Percentiles rank a stretch among this genome's conserved stretches.
phyloP scores from a whole-genome alignment of 257 asterid species.

The Parsonsia alboflavescens region DNA sequence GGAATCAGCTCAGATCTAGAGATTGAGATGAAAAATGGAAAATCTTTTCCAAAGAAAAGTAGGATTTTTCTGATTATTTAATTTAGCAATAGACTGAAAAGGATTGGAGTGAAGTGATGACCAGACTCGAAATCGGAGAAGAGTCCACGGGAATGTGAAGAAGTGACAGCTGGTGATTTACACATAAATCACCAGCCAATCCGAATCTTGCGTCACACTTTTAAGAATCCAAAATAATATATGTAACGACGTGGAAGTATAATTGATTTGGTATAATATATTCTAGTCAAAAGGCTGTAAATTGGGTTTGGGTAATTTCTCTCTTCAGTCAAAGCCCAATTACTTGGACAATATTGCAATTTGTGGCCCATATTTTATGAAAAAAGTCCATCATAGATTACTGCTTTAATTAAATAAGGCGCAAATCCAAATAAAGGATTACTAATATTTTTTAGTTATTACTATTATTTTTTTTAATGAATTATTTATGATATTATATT shows the following conservation, averaged over 20 bases:
- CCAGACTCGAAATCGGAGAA: background rate
- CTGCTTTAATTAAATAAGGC: background rate
- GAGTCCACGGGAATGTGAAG: background rate
- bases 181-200: background rate
- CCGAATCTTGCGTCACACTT: background rate
- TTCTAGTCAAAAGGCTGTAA: background rate
- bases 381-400: background rate
- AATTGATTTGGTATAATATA: background rate
- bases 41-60: background rate
- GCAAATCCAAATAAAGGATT: background rate
- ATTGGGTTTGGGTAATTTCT: too few species aligned
- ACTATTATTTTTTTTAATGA: too few species aligned
- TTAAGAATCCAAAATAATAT: background rate
- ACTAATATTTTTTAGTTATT: too few species aligned
- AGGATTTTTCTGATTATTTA: background rate
- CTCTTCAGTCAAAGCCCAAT: background rate
- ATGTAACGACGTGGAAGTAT: background rate
- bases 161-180: background rate
- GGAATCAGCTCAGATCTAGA: conserved; percentile 19
- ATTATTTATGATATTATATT: too few species aligned
- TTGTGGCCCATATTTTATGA: background rate
- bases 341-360: too few species aligned
- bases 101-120: conserved; percentile 8
- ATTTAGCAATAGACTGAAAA: background rate
- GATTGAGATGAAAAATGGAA: background rate